Percentiles rank a stretch among this genome's conserved stretches.
Evolutionary conservation across 805 yeast genomes (phyloP).

Genomic region (Myxozyma monticola): DNA sequence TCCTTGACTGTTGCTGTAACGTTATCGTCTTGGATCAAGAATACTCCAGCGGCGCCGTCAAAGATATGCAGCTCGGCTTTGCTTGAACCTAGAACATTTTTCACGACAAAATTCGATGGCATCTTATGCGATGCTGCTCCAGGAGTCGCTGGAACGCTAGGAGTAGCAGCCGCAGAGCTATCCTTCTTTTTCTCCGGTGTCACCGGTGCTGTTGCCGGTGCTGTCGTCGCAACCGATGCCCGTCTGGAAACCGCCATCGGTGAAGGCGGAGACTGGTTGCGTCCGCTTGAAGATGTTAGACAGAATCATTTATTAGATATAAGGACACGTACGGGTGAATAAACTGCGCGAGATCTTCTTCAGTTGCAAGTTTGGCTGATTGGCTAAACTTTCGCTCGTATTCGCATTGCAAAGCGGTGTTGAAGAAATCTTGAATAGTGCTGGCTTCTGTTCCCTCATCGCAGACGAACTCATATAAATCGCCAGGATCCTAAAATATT

Average conservation of each 20-base stretch:
- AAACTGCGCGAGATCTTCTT: constrained; percentile 59
- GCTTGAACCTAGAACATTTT: constrained; percentile 21
- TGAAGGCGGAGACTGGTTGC: constrained; percentile 24
- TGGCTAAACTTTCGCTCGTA: constrained; percentile 72
- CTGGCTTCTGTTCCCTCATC: constrained; percentile 51
- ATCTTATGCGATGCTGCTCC: constrained; percentile 8
- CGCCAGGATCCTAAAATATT: constrained; percentile 60
- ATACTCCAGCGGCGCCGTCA: constrained; percentile 53
- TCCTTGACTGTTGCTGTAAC: constrained; percentile 47
- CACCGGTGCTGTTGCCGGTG: constrained; percentile 16
- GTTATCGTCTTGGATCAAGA: constrained; percentile 45
- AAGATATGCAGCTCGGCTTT: constrained; percentile 54
- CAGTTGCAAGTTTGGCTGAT: constrained; percentile 42
- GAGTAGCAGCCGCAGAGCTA: background rate
- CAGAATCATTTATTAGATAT: background rate
- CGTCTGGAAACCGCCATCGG: constrained; percentile 13
- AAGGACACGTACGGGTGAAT: constrained; percentile 19
- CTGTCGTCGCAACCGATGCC: constrained; percentile 7
- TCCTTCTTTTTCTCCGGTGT: constrained; percentile 15
- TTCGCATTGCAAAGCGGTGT: constrained; percentile 62
- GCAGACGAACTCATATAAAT: constrained; percentile 75
- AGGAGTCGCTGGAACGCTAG: constrained; percentile 23
- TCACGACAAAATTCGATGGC: constrained; percentile 6
- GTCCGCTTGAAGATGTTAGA: background rate
- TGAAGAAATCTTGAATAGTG: constrained; percentile 63